phyloP scores from a whole-genome alignment of 345 rosid genomes.

The Streptanthus diversifolius region DNA sequence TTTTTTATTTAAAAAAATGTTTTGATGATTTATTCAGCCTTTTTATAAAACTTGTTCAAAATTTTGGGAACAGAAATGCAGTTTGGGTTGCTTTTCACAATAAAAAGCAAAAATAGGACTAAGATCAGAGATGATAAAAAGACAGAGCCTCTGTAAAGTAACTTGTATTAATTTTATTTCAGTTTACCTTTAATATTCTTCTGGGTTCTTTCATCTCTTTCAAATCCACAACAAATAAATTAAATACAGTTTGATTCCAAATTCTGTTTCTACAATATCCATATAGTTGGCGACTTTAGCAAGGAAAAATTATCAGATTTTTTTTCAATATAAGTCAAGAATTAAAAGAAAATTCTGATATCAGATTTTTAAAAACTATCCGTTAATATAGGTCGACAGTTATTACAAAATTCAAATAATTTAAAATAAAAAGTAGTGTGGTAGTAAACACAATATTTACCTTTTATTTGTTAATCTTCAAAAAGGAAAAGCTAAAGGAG shows the following conservation, averaged over 20 bases:
- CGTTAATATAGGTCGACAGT: neutral
- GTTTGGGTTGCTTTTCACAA: conserved; percentile 36
- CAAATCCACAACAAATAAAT: neutral
- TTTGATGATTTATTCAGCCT: conserved; percentile 29
- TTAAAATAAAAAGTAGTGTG: neutral
- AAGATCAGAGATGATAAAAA: conserved; percentile 35
- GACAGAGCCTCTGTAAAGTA: conserved; percentile 30
- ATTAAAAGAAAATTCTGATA: neutral
- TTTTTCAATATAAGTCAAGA: neutral
- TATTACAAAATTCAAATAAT: neutral
- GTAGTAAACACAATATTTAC: conserved; percentile 36
- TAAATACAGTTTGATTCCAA: conserved; percentile 11
- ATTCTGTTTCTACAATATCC: neutral
- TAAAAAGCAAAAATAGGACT: conserved; percentile 34
- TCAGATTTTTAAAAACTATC: neutral
- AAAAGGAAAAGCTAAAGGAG: conserved; percentile 31
- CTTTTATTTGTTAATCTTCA: conserved; percentile 34
- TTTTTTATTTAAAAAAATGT: conserved; percentile 11
- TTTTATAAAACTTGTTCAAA: conserved; percentile 31
- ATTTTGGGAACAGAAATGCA: conserved; percentile 36
- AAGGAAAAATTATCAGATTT: neutral
- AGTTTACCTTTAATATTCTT: neutral
- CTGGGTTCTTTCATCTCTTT: neutral
- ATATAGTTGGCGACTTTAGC: neutral
- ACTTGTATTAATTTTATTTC: conserved; percentile 5